Evolutionary conservation across 306 rosid species (phyloP).

Genomic region (Hippophae rhamnoides): DNA sequence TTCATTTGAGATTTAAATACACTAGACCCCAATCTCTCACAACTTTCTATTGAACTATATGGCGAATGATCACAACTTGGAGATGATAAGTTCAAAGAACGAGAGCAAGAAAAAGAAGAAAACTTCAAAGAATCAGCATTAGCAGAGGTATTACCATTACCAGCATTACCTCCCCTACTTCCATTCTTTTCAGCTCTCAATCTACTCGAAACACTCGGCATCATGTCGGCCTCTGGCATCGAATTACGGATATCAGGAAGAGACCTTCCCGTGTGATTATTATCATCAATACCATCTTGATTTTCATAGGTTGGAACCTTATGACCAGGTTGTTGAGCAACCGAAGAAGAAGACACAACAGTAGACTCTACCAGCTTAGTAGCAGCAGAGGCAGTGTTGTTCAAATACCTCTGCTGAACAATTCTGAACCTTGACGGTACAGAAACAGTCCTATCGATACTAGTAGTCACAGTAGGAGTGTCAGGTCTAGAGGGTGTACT

Average conservation of each 20-base stretch:
- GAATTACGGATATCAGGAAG: conserved; percentile 41
- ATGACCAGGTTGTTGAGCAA: conserved; percentile 13
- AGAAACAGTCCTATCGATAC: conserved; percentile 18
- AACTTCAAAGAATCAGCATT: conserved; percentile 29
- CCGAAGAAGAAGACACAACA: conserved; percentile 29
- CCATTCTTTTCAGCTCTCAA: conserved; percentile 30
- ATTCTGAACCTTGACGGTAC: conserved; percentile 43
- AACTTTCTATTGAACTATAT: conserved; percentile 22
- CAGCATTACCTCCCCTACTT: conserved; percentile 7
- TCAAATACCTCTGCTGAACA: conserved; percentile 27
- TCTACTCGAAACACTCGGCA: conserved; percentile 41
- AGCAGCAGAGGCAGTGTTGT: conserved; percentile 39
- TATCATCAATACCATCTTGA: no score
- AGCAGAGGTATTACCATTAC: conserved; percentile 4
- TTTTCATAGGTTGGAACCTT: no score
- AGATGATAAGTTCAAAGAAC: conserved; percentile 33
- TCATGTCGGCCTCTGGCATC: conserved; percentile 32
- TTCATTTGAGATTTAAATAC: conserved; percentile 26
- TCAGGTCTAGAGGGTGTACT: conserved; percentile 50
- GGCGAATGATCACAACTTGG: conserved; percentile 24
- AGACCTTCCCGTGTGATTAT: conserved; percentile 3
- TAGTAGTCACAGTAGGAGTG: conserved; percentile 36
- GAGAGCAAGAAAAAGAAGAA: conserved; percentile 37
- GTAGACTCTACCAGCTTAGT: conserved; percentile 51
- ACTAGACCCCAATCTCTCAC: conserved; percentile 27